Conservation (phyloP, 75 land plant species). For the Pinus albicaulis region DNA sequence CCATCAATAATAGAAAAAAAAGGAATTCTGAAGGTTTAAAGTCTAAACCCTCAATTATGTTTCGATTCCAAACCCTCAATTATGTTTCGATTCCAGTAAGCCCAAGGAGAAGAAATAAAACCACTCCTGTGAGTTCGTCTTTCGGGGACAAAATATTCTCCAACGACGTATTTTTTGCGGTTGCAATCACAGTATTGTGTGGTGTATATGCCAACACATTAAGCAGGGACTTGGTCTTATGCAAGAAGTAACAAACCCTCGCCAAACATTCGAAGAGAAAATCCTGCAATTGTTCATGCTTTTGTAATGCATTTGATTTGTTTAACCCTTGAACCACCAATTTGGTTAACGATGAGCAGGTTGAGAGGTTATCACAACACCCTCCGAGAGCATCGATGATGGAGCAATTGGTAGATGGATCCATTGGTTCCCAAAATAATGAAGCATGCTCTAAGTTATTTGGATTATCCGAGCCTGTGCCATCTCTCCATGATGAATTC, state of each 20-base stretch:
- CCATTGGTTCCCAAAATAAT: conserved; percentile 95
- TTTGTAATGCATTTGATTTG: not conserved
- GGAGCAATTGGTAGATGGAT: conserved; percentile 77
- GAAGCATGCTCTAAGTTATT: conserved; percentile 80
- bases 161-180: conserved; percentile 6
- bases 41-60: no score
- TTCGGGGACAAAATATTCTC: not conserved
- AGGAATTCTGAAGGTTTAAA: no score
- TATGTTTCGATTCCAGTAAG: no score
- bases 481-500: conserved; percentile 85
- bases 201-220: not conserved
- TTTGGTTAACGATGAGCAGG: not conserved
- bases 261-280: not conserved
- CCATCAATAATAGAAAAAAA: no score
- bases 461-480: conserved; percentile 85
- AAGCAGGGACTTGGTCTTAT: not conserved
- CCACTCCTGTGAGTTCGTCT: not conserved
- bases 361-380: conserved; percentile 3
- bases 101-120: not conserved
- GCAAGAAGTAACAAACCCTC: not conserved
- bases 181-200: conserved; percentile 8
- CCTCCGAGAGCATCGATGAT: conserved; percentile 71
- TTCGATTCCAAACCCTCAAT: no score
- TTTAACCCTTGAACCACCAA: not conserved
- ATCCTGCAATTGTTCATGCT: conserved; percentile 7